Conservation (phyloP, 306 rosid species). For the Chamaecrista fasciculata region DNA sequence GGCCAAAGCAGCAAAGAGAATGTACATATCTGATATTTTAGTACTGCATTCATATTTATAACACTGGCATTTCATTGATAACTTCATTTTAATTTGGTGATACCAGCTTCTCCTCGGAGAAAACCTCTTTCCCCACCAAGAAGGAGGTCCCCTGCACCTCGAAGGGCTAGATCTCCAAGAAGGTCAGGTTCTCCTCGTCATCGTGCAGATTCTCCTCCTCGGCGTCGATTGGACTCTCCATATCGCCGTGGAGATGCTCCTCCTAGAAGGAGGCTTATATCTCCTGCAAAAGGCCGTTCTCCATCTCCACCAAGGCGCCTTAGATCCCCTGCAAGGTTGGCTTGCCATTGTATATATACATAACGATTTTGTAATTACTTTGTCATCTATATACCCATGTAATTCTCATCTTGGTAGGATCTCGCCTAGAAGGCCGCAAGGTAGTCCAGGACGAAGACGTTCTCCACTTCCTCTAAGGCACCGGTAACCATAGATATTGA, state of each 20-base stretch:
- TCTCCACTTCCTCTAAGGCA: constrained; percentile 80
- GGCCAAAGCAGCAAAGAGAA: constrained; percentile 69
- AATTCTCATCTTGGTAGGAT: constrained; percentile 35
- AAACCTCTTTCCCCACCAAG: constrained; percentile 67
- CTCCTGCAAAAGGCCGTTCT: constrained; percentile 80
- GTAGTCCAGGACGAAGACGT: constrained; percentile 79
- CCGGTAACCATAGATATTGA: constrained; percentile 47
- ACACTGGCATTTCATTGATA: constrained; percentile 4
- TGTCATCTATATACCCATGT: constrained; percentile 6
- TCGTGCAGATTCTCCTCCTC: constrained; percentile 53
- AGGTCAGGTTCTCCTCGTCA: constrained; percentile 62
- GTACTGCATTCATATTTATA: not conserved
- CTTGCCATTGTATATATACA: not conserved
- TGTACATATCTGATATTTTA: constrained; percentile 38
- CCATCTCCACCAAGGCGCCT: constrained; percentile 71
- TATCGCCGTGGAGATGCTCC: constrained; percentile 72
- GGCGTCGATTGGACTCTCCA: constrained; percentile 69
- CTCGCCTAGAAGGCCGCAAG: constrained; percentile 78
- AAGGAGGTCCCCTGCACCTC: constrained; percentile 75
- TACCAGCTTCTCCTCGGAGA: constrained; percentile 73
- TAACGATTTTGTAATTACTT: not conserved
- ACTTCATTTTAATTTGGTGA: constrained; percentile 23
- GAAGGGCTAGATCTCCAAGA: constrained; percentile 83
- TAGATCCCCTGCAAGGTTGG: constrained; percentile 79
- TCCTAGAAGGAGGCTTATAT: constrained; percentile 76